Conservation (phyloP, 2,329 filamentous ascomycete species). For the Penicillium verrucosum region DNA sequence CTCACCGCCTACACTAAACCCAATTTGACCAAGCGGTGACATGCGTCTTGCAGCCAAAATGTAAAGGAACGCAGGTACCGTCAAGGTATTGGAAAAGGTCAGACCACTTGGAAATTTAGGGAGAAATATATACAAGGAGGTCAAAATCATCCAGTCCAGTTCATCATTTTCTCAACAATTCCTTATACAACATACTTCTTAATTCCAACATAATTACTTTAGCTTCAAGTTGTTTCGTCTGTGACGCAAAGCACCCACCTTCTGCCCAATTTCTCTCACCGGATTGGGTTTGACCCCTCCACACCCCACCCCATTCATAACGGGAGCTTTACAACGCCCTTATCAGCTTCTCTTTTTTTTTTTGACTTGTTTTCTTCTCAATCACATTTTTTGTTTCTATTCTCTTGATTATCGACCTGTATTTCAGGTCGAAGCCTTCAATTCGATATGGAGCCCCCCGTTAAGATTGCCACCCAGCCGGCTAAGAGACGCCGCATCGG, state of each 20-base stretch:
- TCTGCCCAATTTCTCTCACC: conserved; percentile 39
- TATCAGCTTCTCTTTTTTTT: conserved; percentile 8
- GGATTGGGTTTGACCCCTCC: conserved; percentile 31
- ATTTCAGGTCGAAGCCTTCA: conserved; percentile 9
- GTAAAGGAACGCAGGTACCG: conserved; percentile 6
- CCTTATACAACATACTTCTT: conserved; percentile 7
- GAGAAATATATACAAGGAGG: background rate
- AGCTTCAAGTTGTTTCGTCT: conserved; percentile 2
- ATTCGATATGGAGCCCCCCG: conserved; percentile 21
- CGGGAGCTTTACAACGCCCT: conserved; percentile 13
- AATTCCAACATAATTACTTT: conserved; percentile 4
- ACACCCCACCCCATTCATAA: conserved; percentile 15
- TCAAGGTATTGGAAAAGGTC: background rate
- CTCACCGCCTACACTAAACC: conserved; percentile 12
- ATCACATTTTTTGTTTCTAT: background rate
- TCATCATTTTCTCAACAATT: background rate
- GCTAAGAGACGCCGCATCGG: conserved; percentile 66
- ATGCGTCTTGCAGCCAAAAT: conserved; percentile 1
- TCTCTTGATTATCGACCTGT: conserved; percentile 12
- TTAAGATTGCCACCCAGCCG: conserved; percentile 32
- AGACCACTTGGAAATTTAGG: background rate
- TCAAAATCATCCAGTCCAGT: background rate
- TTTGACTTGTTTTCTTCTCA: conserved; percentile 4
- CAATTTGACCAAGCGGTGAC: conserved; percentile 7
- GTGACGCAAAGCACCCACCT: conserved; percentile 26